Conservation (phyloP, 1,284 basidiomycete species). For the Schizophyllum amplum region DNA sequence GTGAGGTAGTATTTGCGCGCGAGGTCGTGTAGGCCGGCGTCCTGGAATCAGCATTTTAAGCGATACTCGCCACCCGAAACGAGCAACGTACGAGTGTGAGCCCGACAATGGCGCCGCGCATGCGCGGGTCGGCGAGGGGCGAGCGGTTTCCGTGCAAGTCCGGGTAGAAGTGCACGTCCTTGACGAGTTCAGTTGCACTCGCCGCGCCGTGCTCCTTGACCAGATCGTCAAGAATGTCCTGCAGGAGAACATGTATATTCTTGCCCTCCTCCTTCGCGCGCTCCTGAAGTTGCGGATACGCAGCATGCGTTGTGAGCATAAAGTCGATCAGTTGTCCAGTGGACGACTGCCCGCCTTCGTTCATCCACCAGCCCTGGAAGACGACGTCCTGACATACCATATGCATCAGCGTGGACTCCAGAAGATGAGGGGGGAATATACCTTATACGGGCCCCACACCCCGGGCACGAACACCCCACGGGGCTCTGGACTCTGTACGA, state of each 20-base stretch:
- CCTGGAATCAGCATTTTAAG: background rate
- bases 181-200: conserved; percentile 78
- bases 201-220: conserved; percentile 45
- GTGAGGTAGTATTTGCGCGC: conserved; percentile 89
- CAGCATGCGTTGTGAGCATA: conserved; percentile 87
- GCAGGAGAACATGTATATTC: conserved; percentile 59
- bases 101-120: conserved; percentile 89
- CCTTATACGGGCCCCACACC: conserved; percentile 96
- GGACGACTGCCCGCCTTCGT: conserved; percentile 96
- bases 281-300: conserved; percentile 65
- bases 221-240: conserved; percentile 68
- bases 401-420: background rate
- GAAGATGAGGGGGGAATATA: conserved; percentile 16
- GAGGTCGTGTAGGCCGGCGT: conserved; percentile 73
- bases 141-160: conserved; percentile 94
- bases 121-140: conserved; percentile 88
- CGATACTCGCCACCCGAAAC: background rate
- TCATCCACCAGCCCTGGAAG: conserved; percentile 98
- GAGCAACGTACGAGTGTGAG: conserved; percentile 49
- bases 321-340: conserved; percentile 98
- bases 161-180: conserved; percentile 90
- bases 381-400: conserved; percentile 55
- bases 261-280: conserved; percentile 43
- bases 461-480: conserved; percentile 85
- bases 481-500: conserved; percentile 78